Percentiles rank a stretch among this genome's conserved stretches.
Evolutionary conservation across 2,329 filamentous ascomycete genomes (phyloP).

Genomic region (Macrophomina phaseolina): DNA sequence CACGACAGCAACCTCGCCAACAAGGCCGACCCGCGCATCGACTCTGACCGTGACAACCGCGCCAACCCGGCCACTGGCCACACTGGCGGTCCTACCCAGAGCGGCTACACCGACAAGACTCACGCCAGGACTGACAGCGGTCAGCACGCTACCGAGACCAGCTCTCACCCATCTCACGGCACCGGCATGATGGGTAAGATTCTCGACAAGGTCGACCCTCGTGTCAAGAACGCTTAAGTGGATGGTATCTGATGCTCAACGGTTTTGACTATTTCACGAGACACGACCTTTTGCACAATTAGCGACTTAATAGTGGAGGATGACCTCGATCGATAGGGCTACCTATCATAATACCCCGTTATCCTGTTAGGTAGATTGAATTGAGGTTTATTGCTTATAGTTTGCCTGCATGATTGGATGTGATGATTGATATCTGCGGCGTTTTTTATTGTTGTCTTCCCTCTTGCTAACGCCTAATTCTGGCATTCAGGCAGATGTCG

Average conservation of each 20-base stretch:
- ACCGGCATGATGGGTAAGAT: constrained; percentile 7
- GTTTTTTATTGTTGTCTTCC: no score
- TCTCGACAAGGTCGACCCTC: constrained; percentile 27
- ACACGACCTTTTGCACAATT: not conserved
- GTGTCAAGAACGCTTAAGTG: constrained; percentile 25
- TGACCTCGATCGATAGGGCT: not conserved
- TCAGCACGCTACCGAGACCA: not conserved
- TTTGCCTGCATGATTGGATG: no score
- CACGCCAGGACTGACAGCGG: not conserved
- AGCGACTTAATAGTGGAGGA: not conserved
- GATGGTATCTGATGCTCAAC: not conserved
- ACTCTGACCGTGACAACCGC: constrained; percentile 20
- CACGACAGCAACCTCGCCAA: not conserved
- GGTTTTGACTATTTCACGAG: not conserved
- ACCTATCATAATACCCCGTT: no score
- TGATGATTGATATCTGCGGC: no score
- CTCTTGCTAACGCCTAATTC: no score
- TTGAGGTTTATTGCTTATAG: no score
- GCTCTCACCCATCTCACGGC: constrained; percentile 16
- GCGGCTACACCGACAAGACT: not conserved
- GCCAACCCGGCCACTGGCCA: constrained; percentile 7
- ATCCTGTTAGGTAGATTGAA: no score
- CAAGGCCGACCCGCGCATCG: constrained; percentile 5
- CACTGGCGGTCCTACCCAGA: not conserved
- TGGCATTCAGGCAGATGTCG: no score